Conservation (phyloP, 176 grass and related monocot genomes). For the Triticum dicoccoides region DNA sequence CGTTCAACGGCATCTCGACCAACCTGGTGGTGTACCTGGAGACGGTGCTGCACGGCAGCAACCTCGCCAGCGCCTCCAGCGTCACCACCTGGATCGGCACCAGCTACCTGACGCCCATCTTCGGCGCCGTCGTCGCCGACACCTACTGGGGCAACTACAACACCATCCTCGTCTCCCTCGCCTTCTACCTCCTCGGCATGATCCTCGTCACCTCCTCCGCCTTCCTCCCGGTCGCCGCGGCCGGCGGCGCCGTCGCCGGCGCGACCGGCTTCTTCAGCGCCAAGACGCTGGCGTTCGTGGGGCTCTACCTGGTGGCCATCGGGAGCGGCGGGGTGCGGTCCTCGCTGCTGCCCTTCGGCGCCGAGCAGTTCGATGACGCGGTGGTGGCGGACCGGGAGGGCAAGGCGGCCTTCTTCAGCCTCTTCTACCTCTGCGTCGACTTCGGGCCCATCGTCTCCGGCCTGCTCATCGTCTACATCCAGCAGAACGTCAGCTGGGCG, state of each 20-base stretch:
- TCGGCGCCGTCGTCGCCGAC: conserved; percentile 61
- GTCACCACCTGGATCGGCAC: conserved; percentile 54
- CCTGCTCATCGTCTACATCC: conserved; percentile 54
- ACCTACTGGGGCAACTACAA: conserved; percentile 56
- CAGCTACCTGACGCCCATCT: conserved; percentile 47
- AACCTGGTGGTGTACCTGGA: conserved; percentile 57
- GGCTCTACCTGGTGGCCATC: conserved; percentile 64
- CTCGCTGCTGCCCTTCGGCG: conserved; percentile 56
- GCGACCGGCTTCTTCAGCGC: not conserved
- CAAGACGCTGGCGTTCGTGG: conserved; percentile 41
- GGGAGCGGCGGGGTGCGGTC: conserved; percentile 58
- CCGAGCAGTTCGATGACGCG: conserved; percentile 63
- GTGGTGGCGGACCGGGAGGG: conserved; percentile 33
- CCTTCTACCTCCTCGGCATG: conserved; percentile 56
- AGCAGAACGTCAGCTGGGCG: conserved; percentile 56
- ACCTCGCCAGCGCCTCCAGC: conserved; percentile 34
- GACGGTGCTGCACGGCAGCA: conserved; percentile 48
- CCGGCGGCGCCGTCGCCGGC: no score
- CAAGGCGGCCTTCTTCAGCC: conserved; percentile 57
- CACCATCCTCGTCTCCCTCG: conserved; percentile 49
- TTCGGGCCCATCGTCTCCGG: conserved; percentile 52
- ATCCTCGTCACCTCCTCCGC: conserved; percentile 51
- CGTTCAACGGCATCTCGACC: conserved; percentile 44
- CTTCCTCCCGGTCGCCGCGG: conserved; percentile 12
- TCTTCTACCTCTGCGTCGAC: conserved; percentile 70